Evolutionary conservation across 2,329 filamentous ascomycete species (phyloP).

Genomic region (Colletotrichum lini): DNA sequence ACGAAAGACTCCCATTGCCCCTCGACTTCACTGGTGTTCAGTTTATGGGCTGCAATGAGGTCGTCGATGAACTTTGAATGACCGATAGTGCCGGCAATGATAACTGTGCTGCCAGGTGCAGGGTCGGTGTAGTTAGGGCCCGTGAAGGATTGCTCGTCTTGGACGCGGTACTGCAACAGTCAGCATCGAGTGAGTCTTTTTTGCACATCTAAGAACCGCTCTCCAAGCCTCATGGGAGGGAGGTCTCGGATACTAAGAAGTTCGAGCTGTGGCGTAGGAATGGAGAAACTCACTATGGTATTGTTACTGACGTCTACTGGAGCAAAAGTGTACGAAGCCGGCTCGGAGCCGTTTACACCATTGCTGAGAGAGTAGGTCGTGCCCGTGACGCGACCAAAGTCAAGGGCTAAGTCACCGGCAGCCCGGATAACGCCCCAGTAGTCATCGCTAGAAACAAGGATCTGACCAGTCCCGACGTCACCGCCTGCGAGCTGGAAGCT

Average conservation of each 20-base stretch:
- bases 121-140: constrained; percentile 62
- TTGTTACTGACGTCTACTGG: constrained; percentile 63
- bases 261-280: neutral
- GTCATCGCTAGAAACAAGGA: constrained; percentile 71
- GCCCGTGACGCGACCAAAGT: constrained; percentile 81
- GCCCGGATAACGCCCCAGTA: constrained; percentile 79
- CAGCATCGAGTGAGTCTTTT: neutral
- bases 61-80: constrained; percentile 73
- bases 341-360: constrained; percentile 53
- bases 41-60: constrained; percentile 67
- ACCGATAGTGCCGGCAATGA: constrained; percentile 79
- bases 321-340: constrained; percentile 58
- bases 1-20: constrained; percentile 80
- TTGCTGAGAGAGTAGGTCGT: constrained; percentile 73
- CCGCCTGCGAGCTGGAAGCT: constrained; percentile 55
- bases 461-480: constrained; percentile 58
- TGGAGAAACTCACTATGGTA: constrained; percentile 56
- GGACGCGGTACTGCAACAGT: constrained; percentile 57
- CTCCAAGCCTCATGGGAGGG: too few relatives aligned
- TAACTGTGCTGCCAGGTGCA: constrained; percentile 63
- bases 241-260: too few relatives aligned
- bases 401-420: constrained; percentile 75
- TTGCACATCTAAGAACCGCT: neutral
- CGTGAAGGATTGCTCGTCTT: constrained; percentile 57
- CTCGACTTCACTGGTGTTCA: constrained; percentile 70